Conservation (phyloP, 2,329 filamentous ascomycete genomes). For the Aspergillus sp. region DNA sequence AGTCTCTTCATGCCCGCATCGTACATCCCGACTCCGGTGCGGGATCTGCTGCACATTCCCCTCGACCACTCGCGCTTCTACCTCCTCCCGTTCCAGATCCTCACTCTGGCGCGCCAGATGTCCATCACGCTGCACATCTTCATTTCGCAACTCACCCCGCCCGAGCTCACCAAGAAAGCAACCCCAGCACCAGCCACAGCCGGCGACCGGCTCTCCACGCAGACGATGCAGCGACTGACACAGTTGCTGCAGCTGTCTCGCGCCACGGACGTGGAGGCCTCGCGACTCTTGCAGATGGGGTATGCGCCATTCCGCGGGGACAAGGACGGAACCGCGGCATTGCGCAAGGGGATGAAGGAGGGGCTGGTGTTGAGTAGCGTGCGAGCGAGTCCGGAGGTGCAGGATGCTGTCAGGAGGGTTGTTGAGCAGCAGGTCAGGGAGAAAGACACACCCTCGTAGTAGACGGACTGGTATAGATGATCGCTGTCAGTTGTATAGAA, state of each 20-base stretch:
- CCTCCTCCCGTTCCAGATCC: constrained; percentile 71
- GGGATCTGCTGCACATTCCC: constrained; percentile 28
- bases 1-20: constrained; percentile 28
- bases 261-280: constrained; percentile 60
- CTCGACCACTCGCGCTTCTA: constrained; percentile 38
- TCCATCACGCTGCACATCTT: constrained; percentile 75
- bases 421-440: too few relatives aligned
- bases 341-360: constrained; percentile 68
- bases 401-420: constrained; percentile 64
- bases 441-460: constrained; percentile 2
- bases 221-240: constrained; percentile 55
- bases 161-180: constrained; percentile 41
- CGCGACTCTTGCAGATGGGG: constrained; percentile 65
- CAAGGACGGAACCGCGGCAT: constrained; percentile 50
- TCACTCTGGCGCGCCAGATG: constrained; percentile 65
- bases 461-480: background rate
- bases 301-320: constrained; percentile 75
- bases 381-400: constrained; percentile 69
- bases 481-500: too few relatives aligned
- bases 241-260: constrained; percentile 55
- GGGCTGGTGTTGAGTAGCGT: constrained; percentile 85
- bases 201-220: constrained; percentile 33
- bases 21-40: constrained; percentile 24
- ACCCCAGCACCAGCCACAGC: constrained; percentile 16
- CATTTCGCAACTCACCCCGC: constrained; percentile 68